Percentiles rank a stretch among this genome's conserved stretches.
Conservation (phyloP, 2,329 filamentous ascomycete genomes). For the Fusarium agapanthi region DNA sequence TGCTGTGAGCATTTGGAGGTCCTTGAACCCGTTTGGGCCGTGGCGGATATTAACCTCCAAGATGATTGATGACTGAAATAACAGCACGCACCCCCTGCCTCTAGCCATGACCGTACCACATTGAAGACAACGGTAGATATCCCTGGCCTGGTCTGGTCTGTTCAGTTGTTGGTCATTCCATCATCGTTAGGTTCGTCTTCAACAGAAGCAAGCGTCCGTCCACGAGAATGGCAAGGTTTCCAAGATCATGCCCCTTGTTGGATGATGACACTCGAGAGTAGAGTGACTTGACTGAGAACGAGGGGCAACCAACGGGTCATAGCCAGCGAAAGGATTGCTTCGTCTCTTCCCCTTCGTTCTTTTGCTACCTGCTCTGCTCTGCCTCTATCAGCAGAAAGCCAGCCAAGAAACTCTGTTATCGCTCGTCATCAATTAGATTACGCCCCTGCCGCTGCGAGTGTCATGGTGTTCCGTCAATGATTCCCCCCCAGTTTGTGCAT, state of each 20-base stretch:
- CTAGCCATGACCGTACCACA: constrained; percentile 18
- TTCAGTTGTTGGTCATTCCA: constrained; percentile 8
- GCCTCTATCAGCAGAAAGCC: background rate
- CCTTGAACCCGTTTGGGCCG: constrained; percentile 37
- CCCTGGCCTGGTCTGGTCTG: background rate
- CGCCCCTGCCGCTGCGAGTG: constrained; percentile 35
- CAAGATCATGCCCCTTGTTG: constrained; percentile 39
- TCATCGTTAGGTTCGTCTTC: constrained; percentile 11
- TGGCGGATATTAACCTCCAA: constrained; percentile 33
- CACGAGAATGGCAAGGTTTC: constrained; percentile 35
- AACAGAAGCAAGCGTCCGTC: constrained; percentile 15
- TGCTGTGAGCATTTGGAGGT: constrained; percentile 35
- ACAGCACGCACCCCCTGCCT: constrained; percentile 16
- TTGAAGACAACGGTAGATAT: constrained; percentile 38
- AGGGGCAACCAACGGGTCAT: constrained; percentile 13
- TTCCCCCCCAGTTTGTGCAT: constrained; percentile 40
- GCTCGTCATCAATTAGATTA: constrained; percentile 19
- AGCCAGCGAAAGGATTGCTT: background rate
- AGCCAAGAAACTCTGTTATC: background rate
- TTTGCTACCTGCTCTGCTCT: background rate
- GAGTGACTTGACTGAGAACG: constrained; percentile 17
- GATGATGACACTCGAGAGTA: constrained; percentile 12
- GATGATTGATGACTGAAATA: constrained; percentile 29
- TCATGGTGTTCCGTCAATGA: constrained; percentile 40
- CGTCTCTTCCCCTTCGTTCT: background rate